Percentiles rank a stretch among this genome's conserved stretches.
Evolutionary conservation across 1,284 basidiomycete species (phyloP).

Genomic region (Austropuccinia psidii): DNA sequence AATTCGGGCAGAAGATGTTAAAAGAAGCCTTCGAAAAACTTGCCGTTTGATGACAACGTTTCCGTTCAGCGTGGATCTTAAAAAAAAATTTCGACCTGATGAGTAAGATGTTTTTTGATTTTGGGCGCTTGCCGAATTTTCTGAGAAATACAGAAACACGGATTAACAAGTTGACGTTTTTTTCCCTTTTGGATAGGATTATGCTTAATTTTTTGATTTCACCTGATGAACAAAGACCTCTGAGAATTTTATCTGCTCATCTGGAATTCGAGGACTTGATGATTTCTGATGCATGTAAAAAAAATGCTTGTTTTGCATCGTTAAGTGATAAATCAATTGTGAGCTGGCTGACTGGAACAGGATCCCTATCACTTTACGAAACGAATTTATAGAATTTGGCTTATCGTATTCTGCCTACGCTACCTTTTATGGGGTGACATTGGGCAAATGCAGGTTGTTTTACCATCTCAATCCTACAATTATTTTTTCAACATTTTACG

Average conservation of each 20-base stretch:
- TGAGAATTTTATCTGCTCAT: not conserved
- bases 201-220: not conserved
- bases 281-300: no score
- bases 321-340: not conserved
- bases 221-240: not conserved
- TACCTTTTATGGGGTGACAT: not conserved
- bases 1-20: constrained; percentile 10
- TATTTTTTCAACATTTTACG: constrained; percentile 19
- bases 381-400: not conserved
- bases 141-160: not conserved
- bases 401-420: not conserved
- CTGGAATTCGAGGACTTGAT: not conserved
- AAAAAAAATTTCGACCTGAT: constrained; percentile 26
- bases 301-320: not conserved
- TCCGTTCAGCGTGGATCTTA: constrained; percentile 23
- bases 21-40: not conserved
- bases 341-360: not conserved
- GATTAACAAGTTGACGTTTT: not conserved
- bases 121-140: not conserved
- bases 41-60: not conserved
- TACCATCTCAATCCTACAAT: constrained; percentile 12
- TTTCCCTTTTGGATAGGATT: not conserved
- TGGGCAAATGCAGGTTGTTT: not conserved
- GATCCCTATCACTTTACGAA: not conserved
- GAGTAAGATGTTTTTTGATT: not conserved